These are phyloP conservation scores for Platanus orientalis DNA, from an alignment of 164 flowering plant genomes.

Conservation along the genomic window DNA sequence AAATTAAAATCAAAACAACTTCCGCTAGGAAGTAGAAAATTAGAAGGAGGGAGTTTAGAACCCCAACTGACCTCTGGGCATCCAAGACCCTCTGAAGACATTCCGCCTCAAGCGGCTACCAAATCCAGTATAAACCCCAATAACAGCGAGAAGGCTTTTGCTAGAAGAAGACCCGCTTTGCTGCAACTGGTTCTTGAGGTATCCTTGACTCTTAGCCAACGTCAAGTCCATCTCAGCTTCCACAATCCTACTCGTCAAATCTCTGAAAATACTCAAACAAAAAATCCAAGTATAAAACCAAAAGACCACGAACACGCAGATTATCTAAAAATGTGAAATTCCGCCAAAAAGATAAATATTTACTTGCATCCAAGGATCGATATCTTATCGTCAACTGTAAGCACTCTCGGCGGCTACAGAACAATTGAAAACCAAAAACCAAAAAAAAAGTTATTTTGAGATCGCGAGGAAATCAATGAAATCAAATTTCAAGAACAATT, in stretches of 20 bases:
- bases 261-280: conserved; percentile 37
- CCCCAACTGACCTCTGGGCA: conserved; percentile 70
- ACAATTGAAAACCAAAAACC: conserved; percentile 3
- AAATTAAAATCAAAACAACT: not conserved
- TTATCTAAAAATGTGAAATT: not conserved
- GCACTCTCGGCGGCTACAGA: conserved; percentile 70
- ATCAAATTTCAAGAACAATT: not conserved
- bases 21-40: not conserved
- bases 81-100: conserved; percentile 84
- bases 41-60: not conserved
- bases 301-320: not conserved
- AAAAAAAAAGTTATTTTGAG: not conserved
- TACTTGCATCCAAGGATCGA: conserved; percentile 88
- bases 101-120: conserved; percentile 83
- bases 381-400: conserved; percentile 85
- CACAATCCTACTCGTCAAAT: conserved; percentile 76
- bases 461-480: not conserved
- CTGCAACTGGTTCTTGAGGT: conserved; percentile 46
- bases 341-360: conserved; percentile 8
- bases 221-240: conserved; percentile 97
- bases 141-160: conserved; percentile 74
- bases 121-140: conserved; percentile 96
- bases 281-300: not conserved
- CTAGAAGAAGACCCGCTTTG: conserved; percentile 44
- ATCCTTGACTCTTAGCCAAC: conserved; percentile 88